Conservation (phyloP, 495 filamentous ascomycete genomes). For the Amphirosellinia nigrospora region DNA sequence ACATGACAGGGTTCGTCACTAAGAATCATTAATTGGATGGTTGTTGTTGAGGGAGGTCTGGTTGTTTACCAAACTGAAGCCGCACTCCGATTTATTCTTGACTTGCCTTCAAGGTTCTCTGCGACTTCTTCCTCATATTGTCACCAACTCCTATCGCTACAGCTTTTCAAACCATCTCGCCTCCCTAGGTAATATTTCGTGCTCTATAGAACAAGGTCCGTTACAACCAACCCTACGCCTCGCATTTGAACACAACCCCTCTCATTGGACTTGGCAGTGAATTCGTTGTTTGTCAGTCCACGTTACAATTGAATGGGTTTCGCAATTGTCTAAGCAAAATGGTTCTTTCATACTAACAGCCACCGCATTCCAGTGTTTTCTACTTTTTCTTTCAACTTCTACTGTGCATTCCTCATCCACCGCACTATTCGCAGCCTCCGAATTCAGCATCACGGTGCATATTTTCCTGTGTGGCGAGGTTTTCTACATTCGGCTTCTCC, state of each 20-base stretch:
- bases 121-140: conserved; percentile 16
- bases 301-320: neutral
- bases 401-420: conserved; percentile 22
- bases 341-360: conserved; percentile 34
- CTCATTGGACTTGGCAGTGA: neutral
- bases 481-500: neutral
- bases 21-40: conserved; percentile 2
- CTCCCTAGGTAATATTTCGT: conserved; percentile 20
- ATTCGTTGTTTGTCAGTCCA: neutral
- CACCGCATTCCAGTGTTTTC: conserved; percentile 34
- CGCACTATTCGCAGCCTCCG: neutral
- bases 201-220: conserved; percentile 32
- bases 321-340: neutral
- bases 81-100: neutral
- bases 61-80: conserved; percentile 23
- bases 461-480: neutral
- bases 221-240: conserved; percentile 30
- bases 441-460: neutral
- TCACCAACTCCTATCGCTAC: conserved; percentile 17
- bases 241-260: conserved; percentile 5
- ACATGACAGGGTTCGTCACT: neutral
- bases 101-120: neutral
- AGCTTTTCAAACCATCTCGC: neutral
- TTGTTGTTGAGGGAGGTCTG: conserved; percentile 3
- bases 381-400: conserved; percentile 29